A percentile compares a stretch with the other conserved stretches of the same genome.
Evolutionary conservation across 2,329 filamentous ascomycete genomes (phyloP).

Genomic region (Dothistroma septosporum): DNA sequence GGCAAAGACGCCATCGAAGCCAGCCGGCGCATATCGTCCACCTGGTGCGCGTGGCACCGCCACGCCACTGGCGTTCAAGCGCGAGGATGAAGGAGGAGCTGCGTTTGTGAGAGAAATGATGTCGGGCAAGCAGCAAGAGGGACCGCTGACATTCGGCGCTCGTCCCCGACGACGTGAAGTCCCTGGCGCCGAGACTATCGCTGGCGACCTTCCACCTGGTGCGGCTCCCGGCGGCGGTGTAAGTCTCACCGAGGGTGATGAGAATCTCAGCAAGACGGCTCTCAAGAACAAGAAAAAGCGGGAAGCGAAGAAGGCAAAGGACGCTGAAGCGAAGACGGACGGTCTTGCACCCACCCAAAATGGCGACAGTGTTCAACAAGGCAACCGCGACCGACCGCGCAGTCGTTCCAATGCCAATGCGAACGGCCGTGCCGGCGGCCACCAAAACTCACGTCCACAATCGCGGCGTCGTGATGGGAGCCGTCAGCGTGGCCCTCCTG

Average conservation of each 20-base stretch:
- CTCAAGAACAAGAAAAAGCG: constrained; percentile 99
- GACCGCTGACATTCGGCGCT: constrained; percentile 70
- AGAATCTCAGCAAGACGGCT: constrained; percentile 74
- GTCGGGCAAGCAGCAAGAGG: constrained; percentile 39
- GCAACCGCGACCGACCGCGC: constrained; percentile 28
- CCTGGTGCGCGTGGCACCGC: constrained; percentile 84
- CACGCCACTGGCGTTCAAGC: constrained; percentile 92
- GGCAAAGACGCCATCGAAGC: constrained; percentile 91
- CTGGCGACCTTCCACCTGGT: constrained; percentile 59
- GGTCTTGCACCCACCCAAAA: constrained; percentile 43
- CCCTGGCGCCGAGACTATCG: constrained; percentile 75
- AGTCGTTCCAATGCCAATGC: constrained; percentile 31
- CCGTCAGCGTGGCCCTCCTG: constrained; percentile 23
- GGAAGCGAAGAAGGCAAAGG: constrained; percentile 84
- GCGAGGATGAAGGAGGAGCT: constrained; percentile 91
- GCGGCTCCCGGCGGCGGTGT: constrained; percentile 64
- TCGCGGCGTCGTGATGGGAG: constrained; percentile 26
- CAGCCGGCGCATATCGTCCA: constrained; percentile 92
- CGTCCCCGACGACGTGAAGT: constrained; percentile 66
- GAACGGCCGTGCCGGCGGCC: constrained; percentile 12
- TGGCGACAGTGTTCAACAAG: constrained; percentile 33
- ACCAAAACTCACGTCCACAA: constrained; percentile 28
- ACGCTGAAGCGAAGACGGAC: constrained; percentile 60
- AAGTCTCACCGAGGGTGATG: constrained; percentile 62
- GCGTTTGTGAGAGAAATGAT: constrained; percentile 80